A percentile compares a stretch with the other conserved stretches of the same genome.
Conservation (phyloP, 2,329 filamentous ascomycete genomes). For the Calcarisporium arbuscula region DNA sequence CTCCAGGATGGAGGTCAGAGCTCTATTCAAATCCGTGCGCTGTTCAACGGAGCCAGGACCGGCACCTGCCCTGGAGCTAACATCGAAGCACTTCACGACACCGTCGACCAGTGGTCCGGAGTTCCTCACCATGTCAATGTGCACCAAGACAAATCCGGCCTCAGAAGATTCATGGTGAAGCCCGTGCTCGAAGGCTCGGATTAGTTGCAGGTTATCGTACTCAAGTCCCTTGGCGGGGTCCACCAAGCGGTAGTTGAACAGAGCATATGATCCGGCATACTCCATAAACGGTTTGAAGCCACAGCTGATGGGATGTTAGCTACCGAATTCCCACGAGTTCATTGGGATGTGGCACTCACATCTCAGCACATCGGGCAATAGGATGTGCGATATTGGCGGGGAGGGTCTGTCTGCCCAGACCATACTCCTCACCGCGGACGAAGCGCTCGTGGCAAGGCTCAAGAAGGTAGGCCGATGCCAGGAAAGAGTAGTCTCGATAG, state of each 20-base stretch:
- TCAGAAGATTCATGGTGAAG: constrained; percentile 83
- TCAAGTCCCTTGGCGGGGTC: constrained; percentile 51
- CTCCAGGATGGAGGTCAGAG: constrained; percentile 53
- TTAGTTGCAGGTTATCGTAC: constrained; percentile 68
- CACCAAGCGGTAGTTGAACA: constrained; percentile 60
- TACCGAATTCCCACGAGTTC: not conserved
- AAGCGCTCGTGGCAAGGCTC: constrained; percentile 82
- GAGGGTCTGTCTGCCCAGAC: constrained; percentile 66
- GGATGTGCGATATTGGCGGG: constrained; percentile 72
- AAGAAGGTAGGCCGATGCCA: constrained; percentile 82
- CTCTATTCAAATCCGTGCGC: constrained; percentile 57
- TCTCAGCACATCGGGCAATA: constrained; percentile 73
- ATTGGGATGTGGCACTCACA: constrained; percentile 57
- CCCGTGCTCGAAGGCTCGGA: constrained; percentile 87
- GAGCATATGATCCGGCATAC: constrained; percentile 63
- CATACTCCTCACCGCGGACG: constrained; percentile 67
- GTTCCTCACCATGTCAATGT: constrained; percentile 91
- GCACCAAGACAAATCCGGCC: constrained; percentile 91
- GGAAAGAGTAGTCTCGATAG: constrained; percentile 87
- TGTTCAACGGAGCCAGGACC: constrained; percentile 20
- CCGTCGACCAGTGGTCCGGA: constrained; percentile 73
- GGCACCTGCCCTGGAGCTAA: constrained; percentile 26
- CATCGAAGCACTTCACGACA: constrained; percentile 59
- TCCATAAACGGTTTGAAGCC: constrained; percentile 93
- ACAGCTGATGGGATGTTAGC: constrained; percentile 28